Percentiles rank a stretch among this genome's conserved stretches.
phyloP scores from a whole-genome alignment of 192 early-diverging fungal genomes.

The Entrophospora sp. region DNA sequence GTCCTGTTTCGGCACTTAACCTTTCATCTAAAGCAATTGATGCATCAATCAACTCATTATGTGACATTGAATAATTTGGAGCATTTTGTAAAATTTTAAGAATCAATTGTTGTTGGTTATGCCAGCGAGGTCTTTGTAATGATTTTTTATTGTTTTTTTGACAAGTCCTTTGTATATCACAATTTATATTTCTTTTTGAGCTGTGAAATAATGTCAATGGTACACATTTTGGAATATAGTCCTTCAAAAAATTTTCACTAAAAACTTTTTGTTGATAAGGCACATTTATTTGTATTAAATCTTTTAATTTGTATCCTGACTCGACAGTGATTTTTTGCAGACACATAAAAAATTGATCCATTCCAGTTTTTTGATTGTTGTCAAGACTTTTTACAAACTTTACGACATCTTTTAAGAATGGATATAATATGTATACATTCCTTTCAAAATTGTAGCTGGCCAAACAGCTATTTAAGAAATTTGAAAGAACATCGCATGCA shows the following conservation, averaged over 20 bases:
- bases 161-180: too few species aligned
- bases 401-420: neutral
- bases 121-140: constrained; percentile 62
- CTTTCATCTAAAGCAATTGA: constrained; percentile 73
- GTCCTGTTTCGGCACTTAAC: constrained; percentile 57
- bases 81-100: constrained; percentile 69
- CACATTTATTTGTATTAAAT: constrained; percentile 3
- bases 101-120: constrained; percentile 80
- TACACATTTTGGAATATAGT: constrained; percentile 10
- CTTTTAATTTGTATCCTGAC: constrained; percentile 1
- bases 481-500: constrained; percentile 8
- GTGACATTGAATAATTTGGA: constrained; percentile 55
- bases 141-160: neutral
- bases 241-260: neutral
- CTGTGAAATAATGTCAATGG: too few species aligned
- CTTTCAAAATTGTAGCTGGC: constrained; percentile 4
- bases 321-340: neutral
- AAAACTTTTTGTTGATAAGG: neutral
- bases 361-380: neutral
- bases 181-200: neutral
- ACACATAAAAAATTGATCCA: constrained; percentile 7
- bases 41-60: constrained; percentile 61
- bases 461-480: constrained; percentile 12
- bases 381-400: constrained; percentile 7
- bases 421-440: constrained; percentile 6